Conservation (phyloP, 306 rosid genomes). For the Cicer bijugum region DNA sequence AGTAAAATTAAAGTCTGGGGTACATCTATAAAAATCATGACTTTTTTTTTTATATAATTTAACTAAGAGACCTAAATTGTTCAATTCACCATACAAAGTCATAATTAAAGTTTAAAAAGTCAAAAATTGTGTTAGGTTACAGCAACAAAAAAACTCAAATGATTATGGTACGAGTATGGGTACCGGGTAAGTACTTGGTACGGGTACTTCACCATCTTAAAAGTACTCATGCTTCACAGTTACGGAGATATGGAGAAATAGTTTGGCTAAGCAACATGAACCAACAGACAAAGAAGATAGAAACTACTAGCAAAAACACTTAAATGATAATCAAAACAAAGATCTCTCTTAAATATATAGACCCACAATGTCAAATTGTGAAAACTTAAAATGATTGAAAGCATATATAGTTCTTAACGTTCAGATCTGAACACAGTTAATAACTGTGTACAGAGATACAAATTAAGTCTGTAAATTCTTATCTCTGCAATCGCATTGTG, state of each 20-base stretch:
- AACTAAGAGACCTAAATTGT: too few species aligned
- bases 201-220: too few species aligned
- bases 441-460: constrained; percentile 13
- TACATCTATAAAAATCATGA: too few species aligned
- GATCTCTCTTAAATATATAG: constrained; percentile 16
- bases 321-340: constrained; percentile 16
- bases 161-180: too few species aligned
- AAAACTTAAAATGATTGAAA: constrained; percentile 36
- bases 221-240: too few species aligned
- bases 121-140: too few species aligned
- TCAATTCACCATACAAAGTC: too few species aligned
- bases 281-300: constrained; percentile 18
- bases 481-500: constrained; percentile 3
- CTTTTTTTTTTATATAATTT: too few species aligned
- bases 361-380: constrained; percentile 10
- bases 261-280: constrained; percentile 24
- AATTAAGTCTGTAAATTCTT: background rate
- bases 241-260: constrained; percentile 22
- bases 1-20: too few species aligned
- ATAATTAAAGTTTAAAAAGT: too few species aligned
- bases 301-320: background rate
- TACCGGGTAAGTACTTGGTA: too few species aligned
- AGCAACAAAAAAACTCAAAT: too few species aligned
- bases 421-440: constrained; percentile 2
- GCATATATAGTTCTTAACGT: constrained; percentile 19